Base-by-base conservation (phyloP, 2,329 filamentous ascomycete species). In the Ceratocystis destructans region DNA sequence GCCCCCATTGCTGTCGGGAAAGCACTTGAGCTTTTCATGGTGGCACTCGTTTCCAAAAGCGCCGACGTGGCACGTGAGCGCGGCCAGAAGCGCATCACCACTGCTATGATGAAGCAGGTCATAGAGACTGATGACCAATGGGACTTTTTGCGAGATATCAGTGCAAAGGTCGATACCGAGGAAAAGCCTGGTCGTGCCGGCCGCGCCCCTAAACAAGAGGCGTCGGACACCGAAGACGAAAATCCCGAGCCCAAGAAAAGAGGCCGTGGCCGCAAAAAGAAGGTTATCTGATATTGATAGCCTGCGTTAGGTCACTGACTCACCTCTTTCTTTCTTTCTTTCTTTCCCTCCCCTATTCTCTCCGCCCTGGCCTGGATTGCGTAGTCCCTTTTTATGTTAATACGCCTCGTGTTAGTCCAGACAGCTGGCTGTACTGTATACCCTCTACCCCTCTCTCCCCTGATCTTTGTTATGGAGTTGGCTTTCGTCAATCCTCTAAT, bases 21-120 rank as follows among this genome's bases (percentile, higher is more conserved):
- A 79, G 94, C 94, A 17, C 82, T 99, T 5, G 94, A 99, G 77
- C 82, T 99, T 7, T 99, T 99, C 75, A 99, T 99, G 94, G 90
- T 97, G 69, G 87, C 90, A 53, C 82, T 99, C 66, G 93, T 97
- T 69, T 87, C 87, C 33, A 93, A 92, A 74, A 91, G 92, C 67
- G 91, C 94, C 61, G 84, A 88, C 64, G 86, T 96, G 71, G 93
- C 94, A 63, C 85, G 84, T 71, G 83, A 87, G 68, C 90, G 89
- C 74, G 89, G 87, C 69, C 92, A 90, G 0, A 96, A 96, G 77
- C 85, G 92, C 70, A 89, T 99, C 70, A 91, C 90, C 17, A 90
- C 92, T 1, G 82, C 87, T 66, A 96, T 97, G 82, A 82, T 99
- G 70, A 97, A 97, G 78, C 85, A 89, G 69, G 93, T 94, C 10